Conservation (phyloP, 495 filamentous ascomycete species). For the Neurospora intermedia region DNA sequence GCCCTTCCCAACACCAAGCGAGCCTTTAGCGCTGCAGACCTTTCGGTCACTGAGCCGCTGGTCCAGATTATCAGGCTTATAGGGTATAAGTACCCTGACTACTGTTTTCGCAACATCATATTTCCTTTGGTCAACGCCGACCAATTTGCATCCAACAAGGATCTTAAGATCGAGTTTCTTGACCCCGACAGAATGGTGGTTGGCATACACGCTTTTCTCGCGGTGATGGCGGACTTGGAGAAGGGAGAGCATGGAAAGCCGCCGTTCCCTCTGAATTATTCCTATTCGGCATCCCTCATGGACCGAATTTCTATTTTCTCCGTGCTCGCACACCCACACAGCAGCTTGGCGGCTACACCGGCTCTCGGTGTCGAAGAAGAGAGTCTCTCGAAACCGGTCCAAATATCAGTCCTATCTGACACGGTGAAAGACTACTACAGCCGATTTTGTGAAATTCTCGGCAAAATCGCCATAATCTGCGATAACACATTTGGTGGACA, state of each 20-base stretch:
- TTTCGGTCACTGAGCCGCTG: slow-evolving; percentile 71
- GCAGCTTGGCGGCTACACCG: slow-evolving; percentile 18
- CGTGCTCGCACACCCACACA: slow-evolving; percentile 34
- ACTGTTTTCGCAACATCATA: slow-evolving; percentile 82
- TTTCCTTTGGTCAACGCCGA: slow-evolving; percentile 94
- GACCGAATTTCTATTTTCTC: slow-evolving; percentile 42
- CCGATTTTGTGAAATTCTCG: slow-evolving; percentile 87
- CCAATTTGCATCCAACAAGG: slow-evolving; percentile 63
- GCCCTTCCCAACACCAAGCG: slow-evolving; percentile 70
- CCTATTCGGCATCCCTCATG: slow-evolving; percentile 33
- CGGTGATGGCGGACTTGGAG: slow-evolving; percentile 89
- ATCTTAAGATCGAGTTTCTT: slow-evolving; percentile 81
- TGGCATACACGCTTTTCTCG: slow-evolving; percentile 85
- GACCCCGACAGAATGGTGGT: slow-evolving; percentile 95
- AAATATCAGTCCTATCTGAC: slow-evolving; percentile 59
- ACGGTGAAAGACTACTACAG: slow-evolving; percentile 72
- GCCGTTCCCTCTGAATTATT: slow-evolving; percentile 55
- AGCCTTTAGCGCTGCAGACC: slow-evolving; percentile 67
- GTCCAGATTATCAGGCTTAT: slow-evolving; percentile 93
- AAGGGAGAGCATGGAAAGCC: slow-evolving; percentile 68
- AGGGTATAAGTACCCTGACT: slow-evolving; percentile 84
- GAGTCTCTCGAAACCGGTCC: slow-evolving; percentile 62
- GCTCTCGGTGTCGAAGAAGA: slow-evolving; percentile 34
- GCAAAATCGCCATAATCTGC: slow-evolving; percentile 90
- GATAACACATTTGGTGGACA: slow-evolving; percentile 96